These are phyloP conservation scores for Anthoceros angustus DNA, from an alignment of 225 moss, liverwort and hornwort genomes.

Conservation along the genomic window DNA sequence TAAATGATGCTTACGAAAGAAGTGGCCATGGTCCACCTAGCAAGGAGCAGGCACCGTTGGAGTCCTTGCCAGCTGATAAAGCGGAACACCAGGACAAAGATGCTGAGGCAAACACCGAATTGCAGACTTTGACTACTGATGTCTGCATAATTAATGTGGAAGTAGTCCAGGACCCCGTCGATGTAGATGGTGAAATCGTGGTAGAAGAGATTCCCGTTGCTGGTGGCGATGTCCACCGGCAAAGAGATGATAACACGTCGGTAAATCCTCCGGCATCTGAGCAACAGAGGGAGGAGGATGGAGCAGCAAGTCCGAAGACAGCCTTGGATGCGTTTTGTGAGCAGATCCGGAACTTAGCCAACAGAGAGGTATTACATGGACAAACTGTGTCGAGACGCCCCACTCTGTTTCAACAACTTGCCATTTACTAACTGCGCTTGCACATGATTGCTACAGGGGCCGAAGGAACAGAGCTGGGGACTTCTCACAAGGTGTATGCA, in stretches of 20 bases:
- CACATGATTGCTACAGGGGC: neutral
- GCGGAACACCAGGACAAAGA: neutral
- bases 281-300: neutral
- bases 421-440: neutral
- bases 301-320: neutral
- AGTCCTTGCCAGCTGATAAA: too few relatives aligned
- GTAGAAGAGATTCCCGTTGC: neutral
- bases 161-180: neutral
- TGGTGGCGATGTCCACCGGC: neutral
- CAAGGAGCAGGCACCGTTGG: too few relatives aligned
- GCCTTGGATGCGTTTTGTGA: neutral
- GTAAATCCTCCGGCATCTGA: neutral
- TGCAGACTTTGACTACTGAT: neutral
- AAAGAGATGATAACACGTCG: neutral
- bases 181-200: neutral
- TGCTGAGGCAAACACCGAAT: neutral
- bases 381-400: neutral
- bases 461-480: constrained; percentile 2
- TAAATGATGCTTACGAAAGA: too few relatives aligned
- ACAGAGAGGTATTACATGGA: neutral
- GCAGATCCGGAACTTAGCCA: neutral
- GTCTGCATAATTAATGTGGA: neutral
- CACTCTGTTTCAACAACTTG: neutral
- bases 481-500: neutral
- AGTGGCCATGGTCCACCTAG: too few relatives aligned